Conservation (phyloP, 1,284 basidiomycete species). For the Schizophyllum amplum region DNA sequence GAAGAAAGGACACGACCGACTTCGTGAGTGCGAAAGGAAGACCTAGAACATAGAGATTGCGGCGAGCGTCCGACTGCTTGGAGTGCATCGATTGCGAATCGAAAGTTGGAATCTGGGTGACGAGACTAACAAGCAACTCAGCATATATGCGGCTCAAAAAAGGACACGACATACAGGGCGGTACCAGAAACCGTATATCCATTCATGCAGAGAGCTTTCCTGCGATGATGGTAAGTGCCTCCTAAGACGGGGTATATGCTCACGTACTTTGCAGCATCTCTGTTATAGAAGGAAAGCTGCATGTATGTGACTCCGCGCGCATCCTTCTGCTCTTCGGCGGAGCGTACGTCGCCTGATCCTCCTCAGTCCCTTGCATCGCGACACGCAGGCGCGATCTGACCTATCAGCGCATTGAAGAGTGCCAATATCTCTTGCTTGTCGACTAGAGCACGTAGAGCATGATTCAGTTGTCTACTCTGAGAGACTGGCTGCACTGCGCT, state of each 20-base stretch:
- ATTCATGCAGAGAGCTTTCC: slow-evolving; percentile 60
- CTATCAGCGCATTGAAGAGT: slow-evolving; percentile 49
- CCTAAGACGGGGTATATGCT: neutral
- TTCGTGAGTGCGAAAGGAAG: slow-evolving; percentile 70
- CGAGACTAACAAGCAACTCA: slow-evolving; percentile 24
- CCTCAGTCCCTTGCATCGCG: neutral
- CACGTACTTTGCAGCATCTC: slow-evolving; percentile 13
- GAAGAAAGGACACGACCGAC: slow-evolving; percentile 29
- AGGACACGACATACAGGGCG: slow-evolving; percentile 36
- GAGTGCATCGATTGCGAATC: slow-evolving; percentile 10
- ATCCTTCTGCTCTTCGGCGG: slow-evolving; percentile 33
- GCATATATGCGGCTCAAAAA: slow-evolving; percentile 1
- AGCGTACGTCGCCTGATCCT: slow-evolving; percentile 36
- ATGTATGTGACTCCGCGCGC: slow-evolving; percentile 29
- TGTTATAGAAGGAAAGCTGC: slow-evolving; percentile 39
- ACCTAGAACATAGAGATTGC: slow-evolving; percentile 75
- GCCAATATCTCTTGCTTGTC: slow-evolving; percentile 43
- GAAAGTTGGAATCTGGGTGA: slow-evolving; percentile 16
- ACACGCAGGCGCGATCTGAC: slow-evolving; percentile 21
- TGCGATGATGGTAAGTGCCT: slow-evolving; percentile 17
- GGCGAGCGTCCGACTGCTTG: slow-evolving; percentile 43
- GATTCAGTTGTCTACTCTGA: neutral
- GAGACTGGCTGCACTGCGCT: neutral
- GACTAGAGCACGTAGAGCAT: slow-evolving; percentile 24
- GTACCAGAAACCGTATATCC: slow-evolving; percentile 53